These are phyloP conservation scores for Lactarius indigo DNA, from an alignment of 768 basidiomycete genomes.

Conservation along the genomic window DNA sequence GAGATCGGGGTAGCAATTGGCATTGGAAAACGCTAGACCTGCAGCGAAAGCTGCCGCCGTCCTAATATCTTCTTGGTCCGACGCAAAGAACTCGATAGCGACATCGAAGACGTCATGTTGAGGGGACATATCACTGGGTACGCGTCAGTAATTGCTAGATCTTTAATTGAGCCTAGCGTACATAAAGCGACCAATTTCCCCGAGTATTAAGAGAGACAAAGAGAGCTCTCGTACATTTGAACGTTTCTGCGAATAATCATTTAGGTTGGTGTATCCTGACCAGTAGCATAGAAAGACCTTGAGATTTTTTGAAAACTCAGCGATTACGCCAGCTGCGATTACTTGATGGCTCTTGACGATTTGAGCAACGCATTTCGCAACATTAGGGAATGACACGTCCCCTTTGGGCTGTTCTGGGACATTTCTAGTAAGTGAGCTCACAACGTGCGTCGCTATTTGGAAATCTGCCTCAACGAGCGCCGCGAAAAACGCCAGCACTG, in stretches of 20 bases:
- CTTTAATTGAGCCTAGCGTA: slow-evolving; percentile 35
- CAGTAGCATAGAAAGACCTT: slow-evolving; percentile 46
- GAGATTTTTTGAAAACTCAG: slow-evolving; percentile 77
- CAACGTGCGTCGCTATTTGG: slow-evolving; percentile 77
- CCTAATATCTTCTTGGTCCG: slow-evolving; percentile 81
- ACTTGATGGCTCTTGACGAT: slow-evolving; percentile 68
- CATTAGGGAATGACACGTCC: slow-evolving; percentile 59
- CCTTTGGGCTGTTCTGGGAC: slow-evolving; percentile 61
- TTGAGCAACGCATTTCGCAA: slow-evolving; percentile 81
- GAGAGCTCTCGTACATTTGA: slow-evolving; percentile 60
- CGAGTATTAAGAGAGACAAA: slow-evolving; percentile 82
- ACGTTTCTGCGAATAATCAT: slow-evolving; percentile 13
- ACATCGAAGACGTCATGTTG: slow-evolving; percentile 76
- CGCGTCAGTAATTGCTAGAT: not conserved
- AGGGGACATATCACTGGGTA: slow-evolving; percentile 77
- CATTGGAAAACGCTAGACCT: slow-evolving; percentile 43
- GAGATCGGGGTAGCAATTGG: not conserved
- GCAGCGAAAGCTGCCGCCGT: slow-evolving; percentile 94
- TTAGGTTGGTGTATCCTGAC: not conserved
- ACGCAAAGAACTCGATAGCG: slow-evolving; percentile 68
- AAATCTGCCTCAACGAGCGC: slow-evolving; percentile 80
- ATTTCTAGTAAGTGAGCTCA: slow-evolving; percentile 66
- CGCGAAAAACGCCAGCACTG: slow-evolving; percentile 76
- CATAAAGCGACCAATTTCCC: slow-evolving; percentile 92
- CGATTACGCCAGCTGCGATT: slow-evolving; percentile 79